Evolutionary conservation across 495 filamentous ascomycete species (phyloP), one percentile per base, ranked within the genome.

Genomic region (Staphylotrichum tortipilum): DNA sequence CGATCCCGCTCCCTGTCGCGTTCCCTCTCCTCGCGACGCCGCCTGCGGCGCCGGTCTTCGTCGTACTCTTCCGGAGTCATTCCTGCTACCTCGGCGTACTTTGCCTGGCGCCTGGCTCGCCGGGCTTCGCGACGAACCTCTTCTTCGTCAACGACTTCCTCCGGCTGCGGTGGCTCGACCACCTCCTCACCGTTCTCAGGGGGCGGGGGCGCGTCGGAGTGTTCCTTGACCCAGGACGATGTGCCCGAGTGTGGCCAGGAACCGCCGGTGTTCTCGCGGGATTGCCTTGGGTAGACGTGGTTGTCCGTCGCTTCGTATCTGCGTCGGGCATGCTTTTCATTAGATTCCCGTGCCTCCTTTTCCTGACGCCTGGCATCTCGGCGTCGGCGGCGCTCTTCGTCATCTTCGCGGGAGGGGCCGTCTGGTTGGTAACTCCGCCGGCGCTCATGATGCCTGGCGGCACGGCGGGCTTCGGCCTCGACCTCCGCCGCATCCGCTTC

Each of bases 211-310:
- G 75, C 73, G 46, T 79, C 77, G 2, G 74, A 75, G 55, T 78
- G 75, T n/a, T 79, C 77, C 59, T 78, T 77, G 10, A 78, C 77
- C 77, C 77, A 79, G 4, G 75, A 78, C 34, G 73, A 71, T 9
- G 77, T 79, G 12, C 75, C 75, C 30, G 73, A 76, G 50, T 77
- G 75, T 5, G 76, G 75, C 77, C 76, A 78, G 45, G 66, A 49
- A 54, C 68, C 50, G 54, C 68, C 50, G 35, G 60, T 60, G 47
- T 63, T 67, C 18, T 69, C 61, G 21, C 70, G 64, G 9, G 68
- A 59, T 54, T 68, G 64, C 55, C 68, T 70, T 7, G 68, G 64
- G 50, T 77, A 77, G 44, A 71, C 68, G 36, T 70, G 70, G 6
- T 70, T 58, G 10, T 76, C 69, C 0, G 52, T 55, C 5, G 64